These are phyloP conservation scores for Bombardia bombarda DNA, from an alignment of 495 filamentous ascomycete genomes.

Conservation along the genomic window DNA sequence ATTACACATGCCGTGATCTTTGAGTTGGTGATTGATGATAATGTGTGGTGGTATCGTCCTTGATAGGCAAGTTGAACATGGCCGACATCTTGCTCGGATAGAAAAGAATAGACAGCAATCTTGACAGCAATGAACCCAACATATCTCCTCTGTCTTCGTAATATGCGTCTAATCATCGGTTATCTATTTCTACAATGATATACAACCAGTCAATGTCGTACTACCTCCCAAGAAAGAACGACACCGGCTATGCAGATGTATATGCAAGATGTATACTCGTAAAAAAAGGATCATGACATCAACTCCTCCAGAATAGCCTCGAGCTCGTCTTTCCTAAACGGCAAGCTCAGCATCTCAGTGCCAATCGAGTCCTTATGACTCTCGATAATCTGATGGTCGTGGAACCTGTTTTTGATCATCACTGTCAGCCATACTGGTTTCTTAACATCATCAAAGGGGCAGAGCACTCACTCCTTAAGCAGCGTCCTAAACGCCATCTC, in stretches of 20 bases:
- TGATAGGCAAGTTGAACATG: no score
- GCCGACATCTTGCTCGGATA: no score
- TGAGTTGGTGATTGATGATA: no score
- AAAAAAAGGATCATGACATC: slow-evolving; percentile 32
- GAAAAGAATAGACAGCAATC: no score
- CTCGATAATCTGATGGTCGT: slow-evolving; percentile 94
- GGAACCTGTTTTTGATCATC: slow-evolving; percentile 48
- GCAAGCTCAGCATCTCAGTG: slow-evolving; percentile 76
- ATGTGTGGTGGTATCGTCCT: no score
- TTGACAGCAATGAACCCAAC: no score
- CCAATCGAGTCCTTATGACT: slow-evolving; percentile 78
- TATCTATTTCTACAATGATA: no score
- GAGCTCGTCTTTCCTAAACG: slow-evolving; percentile 80
- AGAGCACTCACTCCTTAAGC: slow-evolving; percentile 68
- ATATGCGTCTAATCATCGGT: no score
- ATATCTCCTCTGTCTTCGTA: no score
- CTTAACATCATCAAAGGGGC: background rate
- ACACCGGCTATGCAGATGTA: background rate
- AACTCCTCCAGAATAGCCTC: slow-evolving; percentile 85
- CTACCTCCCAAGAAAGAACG: background rate
- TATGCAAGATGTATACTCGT: no score
- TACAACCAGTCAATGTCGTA: no score
- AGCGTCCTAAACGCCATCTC: slow-evolving; percentile 92
- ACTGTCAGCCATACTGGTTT: background rate
- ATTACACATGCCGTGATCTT: no score